phyloP scores from a whole-genome alignment of 2,329 filamentous ascomycete species.

The Escovopsis sp. region DNA sequence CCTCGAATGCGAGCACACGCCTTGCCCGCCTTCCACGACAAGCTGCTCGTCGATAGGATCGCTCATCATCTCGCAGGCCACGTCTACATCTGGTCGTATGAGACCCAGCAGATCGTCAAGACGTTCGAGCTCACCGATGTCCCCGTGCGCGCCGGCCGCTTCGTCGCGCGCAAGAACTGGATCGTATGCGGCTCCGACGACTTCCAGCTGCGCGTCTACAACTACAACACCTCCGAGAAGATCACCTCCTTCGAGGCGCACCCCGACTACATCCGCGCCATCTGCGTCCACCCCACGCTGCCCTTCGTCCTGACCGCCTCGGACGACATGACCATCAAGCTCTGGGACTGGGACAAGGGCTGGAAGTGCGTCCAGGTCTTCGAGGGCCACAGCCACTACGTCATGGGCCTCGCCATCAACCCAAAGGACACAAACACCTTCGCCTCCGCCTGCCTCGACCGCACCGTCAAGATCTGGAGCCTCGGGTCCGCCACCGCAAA shows the following conservation, averaged over 20 bases:
- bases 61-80: conserved; percentile 44
- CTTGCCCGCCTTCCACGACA: not conserved
- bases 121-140: conserved; percentile 98
- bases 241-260: conserved; percentile 95
- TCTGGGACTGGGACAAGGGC: conserved; percentile 97
- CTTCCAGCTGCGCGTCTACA: conserved; percentile 79
- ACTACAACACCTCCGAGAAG: conserved; percentile 99
- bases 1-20: not conserved
- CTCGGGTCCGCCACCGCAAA: conserved; percentile 87
- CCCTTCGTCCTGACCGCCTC: conserved; percentile 92
- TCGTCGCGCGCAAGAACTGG: conserved; percentile 98
- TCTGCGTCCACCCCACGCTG: conserved; percentile 87
- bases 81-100: conserved; percentile 98
- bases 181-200: conserved; percentile 93
- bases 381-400: conserved; percentile 90
- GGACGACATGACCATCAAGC: conserved; percentile 96
- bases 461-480: conserved; percentile 97
- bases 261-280: conserved; percentile 95
- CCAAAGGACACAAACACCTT: conserved; percentile 91
- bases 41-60: not conserved
- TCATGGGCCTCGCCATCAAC: conserved; percentile 94
- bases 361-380: conserved; percentile 98
- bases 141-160: conserved; percentile 88
- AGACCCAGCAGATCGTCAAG: conserved; percentile 93
- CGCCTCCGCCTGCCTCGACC: conserved; percentile 85